Base-by-base conservation (phyloP, 352 stramenopile genomes). In the Phytophthora colocasiae region DNA sequence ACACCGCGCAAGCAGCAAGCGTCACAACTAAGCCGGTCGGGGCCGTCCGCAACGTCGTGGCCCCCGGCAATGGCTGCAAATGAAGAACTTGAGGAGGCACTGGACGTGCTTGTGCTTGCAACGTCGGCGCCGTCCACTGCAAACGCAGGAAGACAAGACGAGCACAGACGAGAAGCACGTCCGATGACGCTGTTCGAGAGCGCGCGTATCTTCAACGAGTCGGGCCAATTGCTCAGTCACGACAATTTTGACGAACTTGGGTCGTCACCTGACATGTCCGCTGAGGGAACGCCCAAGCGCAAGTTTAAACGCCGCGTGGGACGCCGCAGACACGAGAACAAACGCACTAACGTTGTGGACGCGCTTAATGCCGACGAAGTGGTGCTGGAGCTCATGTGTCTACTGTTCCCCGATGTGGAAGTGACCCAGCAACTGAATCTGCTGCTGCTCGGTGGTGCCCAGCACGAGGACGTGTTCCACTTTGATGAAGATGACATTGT, bases 371-470 rank as follows among this genome's bases (percentile, higher is more conserved):
- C 67, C 8, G 87, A 92, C 27, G 80, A 93, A 61, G 60, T 93
- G 34, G 82, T 92, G 43, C 70, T 95, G 22, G 85, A 93, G 58
- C 84, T 95, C 59, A 91, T 95, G 85, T 77, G 68, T 49, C 49
- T 77, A 11, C 40, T 95, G 29, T 75, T 93, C 14, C 85, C 87
- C 0, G 71, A 85, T 22, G 54, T 93, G 9, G 85, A 95, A 46
- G 85, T 95, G n/a, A 80, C 81, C 15, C 85, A 92, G 58, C 85
- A 95, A 58, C 75, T 95, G 8, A 95, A 95, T 47, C 51, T 92
- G 57, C 60, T 85, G 27, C 66, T 93, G 9, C 73, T 93, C 1
- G 80, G 74, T 0, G 70, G 80, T 10, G 64, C 73, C 11, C 77
- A 73, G 36, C 63, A 80, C 41, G 83, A 83, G 38, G 79, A 89